Evolutionary conservation across 495 filamentous ascomycete species (phyloP), one percentile per base, ranked within the genome.

Genomic region (Talaromyces thailandensis): DNA sequence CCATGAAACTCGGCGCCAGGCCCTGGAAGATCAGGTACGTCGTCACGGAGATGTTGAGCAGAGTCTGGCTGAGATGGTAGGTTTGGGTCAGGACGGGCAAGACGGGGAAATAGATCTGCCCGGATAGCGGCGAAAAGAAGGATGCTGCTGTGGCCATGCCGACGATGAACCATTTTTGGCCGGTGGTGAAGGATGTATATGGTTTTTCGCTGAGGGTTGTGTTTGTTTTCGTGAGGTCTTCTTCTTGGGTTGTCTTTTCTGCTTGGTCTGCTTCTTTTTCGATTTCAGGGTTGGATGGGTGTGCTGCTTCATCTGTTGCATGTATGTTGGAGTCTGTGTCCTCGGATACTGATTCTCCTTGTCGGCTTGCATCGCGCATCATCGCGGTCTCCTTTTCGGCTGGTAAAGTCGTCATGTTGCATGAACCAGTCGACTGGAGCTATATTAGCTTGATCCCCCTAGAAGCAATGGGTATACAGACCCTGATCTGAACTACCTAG

Each of bases 41-140:
- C 2, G 86, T 88, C 45, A 89, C 68, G 1, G 85, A 87, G 48
- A 91, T 72, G 67, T 90, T 90, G 72, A 90, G 84, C 56, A 85
- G 73, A 1, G 74, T 75, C n/a, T 80, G 66, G 1, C 84, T 82
- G 2, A 89, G 82, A 9, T 79, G 66, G 7, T 89, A 76, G 56
- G 86, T 79, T 0, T 63, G 40, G 0, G 85, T 74, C 18, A 90
- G 65, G 7, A 80, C 70, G 25, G 81, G 83, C 60, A 92, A 28
- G 0, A 75, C 71, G 24, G 78, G 78, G 37, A 75, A 73, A 64
- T 82, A 82, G 25, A 81, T 76, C 31, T 67, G 74, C 48, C 71
- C 70, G 0, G 78, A 76, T 1, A 82, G 60, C 3, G 78, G 72
- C 0, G 79, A 81, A 56, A 79, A 68, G 16, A 72, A 59, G 11